These are phyloP conservation scores for Solanum lignicaule DNA, from an alignment of 257 asterid species.

Conservation along the genomic window DNA sequence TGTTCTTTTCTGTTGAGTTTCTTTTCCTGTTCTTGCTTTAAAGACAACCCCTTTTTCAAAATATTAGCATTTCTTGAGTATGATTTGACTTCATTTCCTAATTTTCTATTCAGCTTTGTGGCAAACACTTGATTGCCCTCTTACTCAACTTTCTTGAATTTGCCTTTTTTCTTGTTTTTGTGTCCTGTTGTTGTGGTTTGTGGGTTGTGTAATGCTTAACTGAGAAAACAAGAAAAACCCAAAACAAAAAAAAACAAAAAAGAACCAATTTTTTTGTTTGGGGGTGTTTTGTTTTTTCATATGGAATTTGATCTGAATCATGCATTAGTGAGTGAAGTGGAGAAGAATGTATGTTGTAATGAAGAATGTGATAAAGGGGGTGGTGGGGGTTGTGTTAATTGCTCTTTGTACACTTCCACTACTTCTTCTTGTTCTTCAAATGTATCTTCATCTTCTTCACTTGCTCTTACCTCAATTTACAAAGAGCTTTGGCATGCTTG, in stretches of 20 bases:
- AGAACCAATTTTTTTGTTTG: not conserved
- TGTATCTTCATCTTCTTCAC: constrained; percentile 35
- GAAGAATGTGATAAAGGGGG: constrained; percentile 56
- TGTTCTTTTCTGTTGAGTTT: constrained; percentile 11
- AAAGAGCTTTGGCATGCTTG: constrained; percentile 97
- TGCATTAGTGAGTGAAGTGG: constrained; percentile 50
- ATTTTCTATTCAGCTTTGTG: constrained; percentile 1
- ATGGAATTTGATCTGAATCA: constrained; percentile 96
- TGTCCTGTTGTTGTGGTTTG: not conserved
- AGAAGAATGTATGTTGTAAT: constrained; percentile 46
- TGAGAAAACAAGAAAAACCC: not conserved
- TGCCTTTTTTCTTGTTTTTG: not conserved
- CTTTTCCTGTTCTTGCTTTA: constrained; percentile 34
- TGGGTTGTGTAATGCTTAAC: not conserved
- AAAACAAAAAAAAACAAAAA: not conserved
- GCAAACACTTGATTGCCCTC: constrained; percentile 22
- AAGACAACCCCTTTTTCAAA: constrained; percentile 30
- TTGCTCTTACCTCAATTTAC: constrained; percentile 36
- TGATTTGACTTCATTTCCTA: constrained; percentile 24
- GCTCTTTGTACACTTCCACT: constrained; percentile 38
- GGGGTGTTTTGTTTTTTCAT: constrained; percentile 11
- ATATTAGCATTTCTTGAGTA: constrained; percentile 4
- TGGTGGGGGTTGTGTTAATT: constrained; percentile 28
- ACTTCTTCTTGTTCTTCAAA: constrained; percentile 63
- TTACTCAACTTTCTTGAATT: constrained; percentile 5